phyloP scores from a whole-genome alignment of 371 early-diverging fungal genomes.

The Saksenaea oblongispora region DNA sequence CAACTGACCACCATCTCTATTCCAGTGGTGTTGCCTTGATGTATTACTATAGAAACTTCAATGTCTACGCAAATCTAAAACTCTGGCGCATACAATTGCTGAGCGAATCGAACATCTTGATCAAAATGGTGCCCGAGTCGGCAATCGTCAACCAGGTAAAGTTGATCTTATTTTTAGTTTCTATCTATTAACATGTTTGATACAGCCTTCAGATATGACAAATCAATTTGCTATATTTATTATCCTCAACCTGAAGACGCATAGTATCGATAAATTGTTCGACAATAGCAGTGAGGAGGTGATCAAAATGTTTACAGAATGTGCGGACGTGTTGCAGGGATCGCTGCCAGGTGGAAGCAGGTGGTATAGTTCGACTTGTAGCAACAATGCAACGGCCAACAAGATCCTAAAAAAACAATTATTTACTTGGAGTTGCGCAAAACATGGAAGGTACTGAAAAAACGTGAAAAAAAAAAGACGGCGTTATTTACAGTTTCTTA shows the following conservation, averaged over 20 bases:
- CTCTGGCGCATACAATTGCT: constrained; percentile 11
- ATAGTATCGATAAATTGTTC: constrained; percentile 4
- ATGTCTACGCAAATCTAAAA: constrained; percentile 7
- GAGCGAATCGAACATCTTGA: not conserved
- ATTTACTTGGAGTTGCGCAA: constrained; percentile 7
- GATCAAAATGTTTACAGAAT: not conserved
- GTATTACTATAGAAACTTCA: constrained; percentile 6
- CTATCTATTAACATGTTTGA: not conserved
- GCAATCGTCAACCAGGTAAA: constrained; percentile 4
- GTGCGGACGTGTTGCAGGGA: not conserved
- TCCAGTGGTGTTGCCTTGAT: not conserved
- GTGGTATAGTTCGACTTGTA: constrained; percentile 5
- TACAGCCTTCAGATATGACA: not conserved
- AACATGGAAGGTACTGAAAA: constrained; percentile 3
- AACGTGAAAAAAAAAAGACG: not conserved
- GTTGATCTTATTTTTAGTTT: not conserved
- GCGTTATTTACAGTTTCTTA: not conserved
- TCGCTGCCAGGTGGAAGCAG: not conserved
- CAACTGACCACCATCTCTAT: not conserved
- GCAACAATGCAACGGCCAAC: not conserved
- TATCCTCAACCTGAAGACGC: constrained; percentile 1
- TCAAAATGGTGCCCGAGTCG: constrained; percentile 8
- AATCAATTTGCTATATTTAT: constrained; percentile 4
- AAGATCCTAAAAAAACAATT: constrained; percentile 5
- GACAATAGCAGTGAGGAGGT: constrained; percentile 9